Base-by-base conservation (phyloP, 2,329 filamentous ascomycete genomes). In the Cryphonectria nitschkei region DNA sequence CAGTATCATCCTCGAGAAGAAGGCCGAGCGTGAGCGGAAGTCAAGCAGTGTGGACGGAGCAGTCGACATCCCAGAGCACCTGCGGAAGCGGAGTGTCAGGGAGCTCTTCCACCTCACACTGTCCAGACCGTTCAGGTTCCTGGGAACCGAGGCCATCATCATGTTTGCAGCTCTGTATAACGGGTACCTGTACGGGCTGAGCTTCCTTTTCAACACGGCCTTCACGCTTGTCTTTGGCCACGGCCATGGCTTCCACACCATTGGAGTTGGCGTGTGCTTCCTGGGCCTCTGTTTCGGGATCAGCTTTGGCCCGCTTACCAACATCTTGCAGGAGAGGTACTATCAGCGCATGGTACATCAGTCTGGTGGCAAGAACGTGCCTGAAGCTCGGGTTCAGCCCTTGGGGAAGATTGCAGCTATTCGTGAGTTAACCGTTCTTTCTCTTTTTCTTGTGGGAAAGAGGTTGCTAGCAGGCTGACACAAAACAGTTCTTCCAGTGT, bases 141-240 rank as follows among this genome's bases (percentile, higher is more conserved):
- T 85, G 3, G 79, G 78, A 16, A 81, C 82, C 1, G 84, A 85
- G 73, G 81, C 83, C 50, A 85, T 86, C 60, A 81, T 84, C 41
- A 79, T 83, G 22, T 84, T 84, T 50, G 80, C 79, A n/a, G 83
- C 84, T 2, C 74, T 84, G 0, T 85, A 84, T 74, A 85, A 85
- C 64, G 84, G 82, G 4, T 85, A 84, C 70, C 76, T 85, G 2
- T 85, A 85, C 65, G 84, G 84, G 1, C 70, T 85, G 11, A 84
- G 82, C 0, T 86, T 86, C 68, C 77, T 85, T 0, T 85, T 85
- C 77, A 85, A 85, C 69, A 82, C 81, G 3, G 84, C 83, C 0
- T 86, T 86, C 69, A 78, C 80, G 29, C 78, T 86, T 29, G 84
- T 86, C 0, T 86, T 86, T 69, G 82, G 84, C 1, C 75, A 78